Percentiles rank a stretch among this genome's conserved stretches.
These are phyloP conservation scores for Epichloe gansuensis DNA, from an alignment of 2,329 filamentous ascomycete genomes.

Conservation along the genomic window DNA sequence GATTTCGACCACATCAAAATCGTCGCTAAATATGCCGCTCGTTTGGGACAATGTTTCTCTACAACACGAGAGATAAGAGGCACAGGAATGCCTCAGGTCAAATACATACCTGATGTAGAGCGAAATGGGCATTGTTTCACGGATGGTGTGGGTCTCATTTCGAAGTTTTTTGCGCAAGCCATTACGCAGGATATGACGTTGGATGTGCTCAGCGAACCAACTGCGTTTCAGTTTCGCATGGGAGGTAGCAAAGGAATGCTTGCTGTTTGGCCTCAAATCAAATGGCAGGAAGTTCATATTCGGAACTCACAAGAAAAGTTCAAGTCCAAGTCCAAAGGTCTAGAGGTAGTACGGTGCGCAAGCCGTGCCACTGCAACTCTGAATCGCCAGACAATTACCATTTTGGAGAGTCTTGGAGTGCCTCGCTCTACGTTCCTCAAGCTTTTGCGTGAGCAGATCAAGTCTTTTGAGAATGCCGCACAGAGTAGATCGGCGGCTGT, in stretches of 20 bases:
- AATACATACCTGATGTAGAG: conserved; percentile 57
- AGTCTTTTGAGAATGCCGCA: conserved; percentile 58
- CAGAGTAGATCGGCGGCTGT: conserved; percentile 49
- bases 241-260: conserved; percentile 89
- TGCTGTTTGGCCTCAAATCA: conserved; percentile 56
- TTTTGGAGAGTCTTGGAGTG: conserved; percentile 71
- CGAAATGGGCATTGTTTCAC: conserved; percentile 63
- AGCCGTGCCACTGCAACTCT: conserved; percentile 64
- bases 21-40: conserved; percentile 80
- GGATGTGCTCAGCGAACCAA: conserved; percentile 48
- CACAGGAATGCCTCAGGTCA: conserved; percentile 44
- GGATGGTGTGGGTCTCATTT: conserved; percentile 92
- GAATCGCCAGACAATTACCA: conserved; percentile 79
- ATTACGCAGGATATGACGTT: conserved; percentile 58
- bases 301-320: conserved; percentile 86
- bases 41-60: conserved; percentile 90
- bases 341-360: conserved; percentile 80
- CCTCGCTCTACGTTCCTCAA: conserved; percentile 49
- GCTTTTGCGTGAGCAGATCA: conserved; percentile 56
- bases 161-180: conserved; percentile 58
- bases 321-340: conserved; percentile 48
- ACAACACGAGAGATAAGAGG: conserved; percentile 67
- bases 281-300: conserved; percentile 58
- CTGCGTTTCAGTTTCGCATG: conserved; percentile 82
- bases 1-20: conserved; percentile 67